These are phyloP conservation scores for Aspergillus asperescens DNA, from an alignment of 495 filamentous ascomycete species.

Conservation along the genomic window DNA sequence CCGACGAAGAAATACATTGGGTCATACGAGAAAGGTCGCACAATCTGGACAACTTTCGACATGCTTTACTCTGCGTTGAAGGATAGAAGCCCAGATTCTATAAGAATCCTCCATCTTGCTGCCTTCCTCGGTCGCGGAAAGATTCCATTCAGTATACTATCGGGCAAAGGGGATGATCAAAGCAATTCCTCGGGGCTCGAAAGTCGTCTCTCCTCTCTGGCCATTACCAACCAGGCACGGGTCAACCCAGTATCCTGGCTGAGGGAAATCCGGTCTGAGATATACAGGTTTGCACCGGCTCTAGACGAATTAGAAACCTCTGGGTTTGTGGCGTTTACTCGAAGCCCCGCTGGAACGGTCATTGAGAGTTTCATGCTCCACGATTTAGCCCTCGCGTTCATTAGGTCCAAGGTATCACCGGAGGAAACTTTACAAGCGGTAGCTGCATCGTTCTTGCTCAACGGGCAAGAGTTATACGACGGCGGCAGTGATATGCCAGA, in stretches of 20 bases:
- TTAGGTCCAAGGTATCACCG: not conserved
- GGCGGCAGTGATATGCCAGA: not conserved
- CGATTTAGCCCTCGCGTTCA: not conserved
- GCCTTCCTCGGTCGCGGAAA: not conserved
- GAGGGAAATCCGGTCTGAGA: not conserved
- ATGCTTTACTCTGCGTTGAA: not conserved
- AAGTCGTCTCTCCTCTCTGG: too few species aligned
- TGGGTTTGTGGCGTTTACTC: not conserved
- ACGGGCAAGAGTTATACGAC: not conserved
- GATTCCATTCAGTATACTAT: not conserved
- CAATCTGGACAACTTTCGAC: conserved; percentile 3
- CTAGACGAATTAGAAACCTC: not conserved
- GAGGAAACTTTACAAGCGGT: not conserved
- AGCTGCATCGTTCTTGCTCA: not conserved
- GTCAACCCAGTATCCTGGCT: not conserved
- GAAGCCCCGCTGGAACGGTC: not conserved
- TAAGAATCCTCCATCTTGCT: not conserved
- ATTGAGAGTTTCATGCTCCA: conserved; percentile 1
- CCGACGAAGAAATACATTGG: not conserved
- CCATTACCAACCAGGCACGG: too few species aligned
- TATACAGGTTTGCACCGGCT: not conserved
- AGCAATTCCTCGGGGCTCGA: not conserved
- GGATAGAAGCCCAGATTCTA: not conserved
- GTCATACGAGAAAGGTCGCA: conserved; percentile 3
- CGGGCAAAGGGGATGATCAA: not conserved